phyloP scores from a whole-genome alignment of 352 stramenopile species.

The Phytophthora cryptogea region DNA sequence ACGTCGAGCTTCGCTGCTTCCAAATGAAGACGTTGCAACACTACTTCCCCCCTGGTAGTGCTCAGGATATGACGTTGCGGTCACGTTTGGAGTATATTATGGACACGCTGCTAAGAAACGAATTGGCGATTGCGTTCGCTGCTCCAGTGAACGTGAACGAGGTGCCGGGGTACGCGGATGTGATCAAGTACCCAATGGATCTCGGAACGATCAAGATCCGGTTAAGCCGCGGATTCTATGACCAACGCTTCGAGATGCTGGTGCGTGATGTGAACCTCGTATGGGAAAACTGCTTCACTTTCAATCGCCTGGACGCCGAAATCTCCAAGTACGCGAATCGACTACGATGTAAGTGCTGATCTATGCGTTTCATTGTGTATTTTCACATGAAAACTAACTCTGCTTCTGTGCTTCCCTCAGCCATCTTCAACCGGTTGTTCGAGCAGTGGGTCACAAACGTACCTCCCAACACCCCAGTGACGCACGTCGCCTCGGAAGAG shows the following conservation, averaged over 20 bases:
- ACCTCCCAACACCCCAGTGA: constrained; percentile 51
- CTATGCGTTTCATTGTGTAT: neutral
- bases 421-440: constrained; percentile 81
- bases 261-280: constrained; percentile 76
- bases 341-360: constrained; percentile 65
- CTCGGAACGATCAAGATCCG: constrained; percentile 88
- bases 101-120: constrained; percentile 61
- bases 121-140: constrained; percentile 69
- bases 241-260: constrained; percentile 56
- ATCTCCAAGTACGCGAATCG: constrained; percentile 82
- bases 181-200: constrained; percentile 91
- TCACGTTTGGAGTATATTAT: constrained; percentile 69
- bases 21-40: constrained; percentile 44
- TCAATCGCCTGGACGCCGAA: constrained; percentile 78
- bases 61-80: constrained; percentile 53
- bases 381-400: neutral
- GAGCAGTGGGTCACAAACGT: constrained; percentile 74
- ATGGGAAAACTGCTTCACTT: constrained; percentile 87
- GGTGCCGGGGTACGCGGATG: constrained; percentile 67
- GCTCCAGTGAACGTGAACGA: constrained; percentile 69
- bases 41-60: constrained; percentile 31
- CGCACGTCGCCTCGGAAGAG: constrained; percentile 66
- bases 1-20: constrained; percentile 63
- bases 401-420: constrained; percentile 26
- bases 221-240: constrained; percentile 67